Evolutionary conservation across 371 early-diverging fungal genomes (phyloP).

Genomic region (Mucor saturninus): DNA sequence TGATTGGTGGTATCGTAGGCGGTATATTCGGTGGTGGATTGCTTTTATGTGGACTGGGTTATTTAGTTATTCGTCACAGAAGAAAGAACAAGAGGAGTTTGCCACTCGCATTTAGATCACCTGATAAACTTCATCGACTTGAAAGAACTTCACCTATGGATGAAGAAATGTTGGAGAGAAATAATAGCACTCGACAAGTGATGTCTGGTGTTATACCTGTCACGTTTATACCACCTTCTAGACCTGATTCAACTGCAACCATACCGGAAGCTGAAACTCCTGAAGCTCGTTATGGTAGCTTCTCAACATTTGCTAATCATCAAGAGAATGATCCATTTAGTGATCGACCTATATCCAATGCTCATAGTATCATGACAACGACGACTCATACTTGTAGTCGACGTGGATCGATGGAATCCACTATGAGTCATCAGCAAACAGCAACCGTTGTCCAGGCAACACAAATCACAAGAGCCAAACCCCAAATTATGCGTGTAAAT

Average conservation of each 20-base stretch:
- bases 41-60: conserved; percentile 28
- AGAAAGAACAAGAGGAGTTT: conserved; percentile 29
- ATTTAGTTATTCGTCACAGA: conserved; percentile 24
- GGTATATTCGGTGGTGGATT: conserved; percentile 33
- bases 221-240: conserved; percentile 49
- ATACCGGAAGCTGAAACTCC: conserved; percentile 7
- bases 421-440: conserved; percentile 20
- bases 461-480: conserved; percentile 49
- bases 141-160: conserved; percentile 8
- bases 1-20: conserved; percentile 51
- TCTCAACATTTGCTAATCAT: conserved; percentile 15
- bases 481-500: conserved; percentile 53
- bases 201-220: conserved; percentile 58
- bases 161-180: conserved; percentile 16
- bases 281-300: conserved; percentile 16
- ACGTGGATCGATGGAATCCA: conserved; percentile 35
- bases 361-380: conserved; percentile 17
- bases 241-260: conserved; percentile 4
- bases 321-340: conserved; percentile 20
- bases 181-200: conserved; percentile 6
- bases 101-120: conserved; percentile 31
- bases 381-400: conserved; percentile 14
- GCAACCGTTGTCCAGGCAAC: conserved; percentile 39
- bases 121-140: background rate
- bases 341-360: conserved; percentile 17